Base-by-base conservation (phyloP, 1,284 basidiomycete genomes). In the Thecaphora frezii region DNA sequence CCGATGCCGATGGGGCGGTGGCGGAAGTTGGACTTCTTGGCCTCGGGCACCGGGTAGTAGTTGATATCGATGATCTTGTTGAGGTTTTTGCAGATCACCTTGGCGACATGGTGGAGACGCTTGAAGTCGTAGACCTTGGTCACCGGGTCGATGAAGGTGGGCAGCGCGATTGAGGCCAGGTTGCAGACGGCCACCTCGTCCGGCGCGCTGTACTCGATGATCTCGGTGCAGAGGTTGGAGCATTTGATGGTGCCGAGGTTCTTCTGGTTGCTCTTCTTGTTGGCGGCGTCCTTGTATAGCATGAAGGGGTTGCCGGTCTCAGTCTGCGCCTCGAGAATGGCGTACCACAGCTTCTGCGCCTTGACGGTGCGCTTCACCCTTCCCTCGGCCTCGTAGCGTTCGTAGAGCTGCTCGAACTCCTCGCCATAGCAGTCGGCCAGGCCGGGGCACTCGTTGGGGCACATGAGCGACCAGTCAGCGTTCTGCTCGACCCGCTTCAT, bases 141-240 rank as follows among this genome's bases (percentile, higher is more conserved):
- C 22, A 65, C 52, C 25, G 60, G 62, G 54, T 77, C 67, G 53
- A 82, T 76, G 57, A 81, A 82, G 21, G 80, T 79, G 13, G 96
- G 96, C 8, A 99, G 87, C 5, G 96, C 93, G 63, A 99, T 86
- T 10, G 96, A 98, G 14, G 96, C 96, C 53, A 99, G 86, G 82
- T 98, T 99, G 86, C 96, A 99, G 42, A 99, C 96, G 45, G 96
- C 96, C 1, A 90, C 93, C 82, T 99, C 96, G 57, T 98, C 96
- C 1, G 94, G 93, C 13, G 94, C 86, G 48, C 91, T 94, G 83
- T 97, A 98, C 82, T 99, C 92, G 80, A 99, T 90, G 79, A 99
- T 98, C 81, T 99, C 96, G 13, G 94, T 97, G 84, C 96, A 99
- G 42, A 99, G 83, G 81, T 99, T 98, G 57, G 94, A 97, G 5